Evolutionary conservation across 2,329 filamentous ascomycete species (phyloP).

Genomic region (Alternaria tenuissima): DNA sequence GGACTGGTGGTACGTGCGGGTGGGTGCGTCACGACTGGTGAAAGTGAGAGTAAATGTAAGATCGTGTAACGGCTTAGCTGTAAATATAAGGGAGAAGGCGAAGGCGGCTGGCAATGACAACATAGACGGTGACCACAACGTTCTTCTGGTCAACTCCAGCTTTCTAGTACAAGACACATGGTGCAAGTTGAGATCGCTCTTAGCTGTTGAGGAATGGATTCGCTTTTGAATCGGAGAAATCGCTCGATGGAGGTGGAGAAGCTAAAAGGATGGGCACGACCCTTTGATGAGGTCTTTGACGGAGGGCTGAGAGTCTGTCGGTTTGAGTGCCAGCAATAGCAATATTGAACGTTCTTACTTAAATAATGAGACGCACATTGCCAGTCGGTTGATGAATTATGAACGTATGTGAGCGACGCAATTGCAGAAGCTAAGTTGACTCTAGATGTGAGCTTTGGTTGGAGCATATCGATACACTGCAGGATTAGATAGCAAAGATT

Average conservation of each 20-base stretch:
- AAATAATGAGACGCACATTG: no score
- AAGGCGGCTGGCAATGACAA: not conserved
- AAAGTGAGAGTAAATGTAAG: not conserved
- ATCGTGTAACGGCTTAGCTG: not conserved
- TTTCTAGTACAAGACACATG: not conserved
- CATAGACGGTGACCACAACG: not conserved
- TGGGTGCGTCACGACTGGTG: not conserved
- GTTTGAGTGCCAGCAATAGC: not conserved
- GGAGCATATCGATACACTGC: no score
- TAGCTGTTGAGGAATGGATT: rapidly evolving
- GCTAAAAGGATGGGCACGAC: not conserved
- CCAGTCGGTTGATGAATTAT: no score
- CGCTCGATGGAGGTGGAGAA: not conserved
- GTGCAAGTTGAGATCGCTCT: not conserved
- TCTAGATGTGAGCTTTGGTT: no score
- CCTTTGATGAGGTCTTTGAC: no score
- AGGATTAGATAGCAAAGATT: no score
- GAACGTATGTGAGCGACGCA: no score
- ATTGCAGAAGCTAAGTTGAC: no score
- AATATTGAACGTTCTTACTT: not conserved
- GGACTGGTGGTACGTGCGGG: not conserved
- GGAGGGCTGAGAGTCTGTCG: no score
- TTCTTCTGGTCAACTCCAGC: not conserved
- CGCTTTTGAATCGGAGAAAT: not conserved
- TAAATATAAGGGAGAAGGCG: not conserved